A percentile compares a stretch with the other conserved stretches of the same genome.
Evolutionary conservation across 1,284 basidiomycete species (phyloP).

Genomic region (Leccinum pachyderme): DNA sequence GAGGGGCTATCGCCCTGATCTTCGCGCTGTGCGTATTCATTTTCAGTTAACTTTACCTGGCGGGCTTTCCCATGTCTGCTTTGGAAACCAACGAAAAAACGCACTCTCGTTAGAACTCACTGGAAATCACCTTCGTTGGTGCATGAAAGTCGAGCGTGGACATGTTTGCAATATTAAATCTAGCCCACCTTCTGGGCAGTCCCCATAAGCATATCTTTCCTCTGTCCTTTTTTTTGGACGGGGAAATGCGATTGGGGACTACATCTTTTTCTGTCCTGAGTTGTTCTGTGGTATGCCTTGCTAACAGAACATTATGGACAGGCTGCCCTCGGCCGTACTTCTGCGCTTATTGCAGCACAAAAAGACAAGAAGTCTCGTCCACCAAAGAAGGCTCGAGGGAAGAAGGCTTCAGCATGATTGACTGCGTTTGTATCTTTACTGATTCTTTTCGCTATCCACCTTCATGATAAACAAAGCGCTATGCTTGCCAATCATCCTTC

Average conservation of each 20-base stretch:
- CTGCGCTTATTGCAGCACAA: slow-evolving; percentile 70
- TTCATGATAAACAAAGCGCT: slow-evolving; percentile 19
- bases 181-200: slow-evolving; percentile 21
- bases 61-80: background rate
- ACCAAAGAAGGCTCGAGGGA: slow-evolving; percentile 74
- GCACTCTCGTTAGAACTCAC: slow-evolving; percentile 77
- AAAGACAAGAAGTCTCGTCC: slow-evolving; percentile 71
- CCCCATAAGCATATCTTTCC: slow-evolving; percentile 19
- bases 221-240: slow-evolving; percentile 11
- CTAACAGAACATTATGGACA: slow-evolving; percentile 36
- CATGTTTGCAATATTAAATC: slow-evolving; percentile 75
- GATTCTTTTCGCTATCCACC: slow-evolving; percentile 18
- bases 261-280: slow-evolving; percentile 22
- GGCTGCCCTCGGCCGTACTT: slow-evolving; percentile 81
- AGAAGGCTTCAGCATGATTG: slow-evolving; percentile 49
- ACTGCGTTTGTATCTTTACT: slow-evolving; percentile 25
- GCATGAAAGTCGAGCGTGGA: slow-evolving; percentile 83
- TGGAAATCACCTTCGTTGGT: slow-evolving; percentile 55
- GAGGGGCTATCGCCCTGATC: slow-evolving; percentile 81
- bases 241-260: slow-evolving; percentile 23
- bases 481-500: slow-evolving; percentile 7
- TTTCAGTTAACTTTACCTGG: background rate
- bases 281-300: slow-evolving; percentile 8
- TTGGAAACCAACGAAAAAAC: slow-evolving; percentile 26
- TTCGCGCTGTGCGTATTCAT: slow-evolving; percentile 65